Evolutionary conservation across 768 basidiomycete genomes (phyloP), one percentile per base, ranked within the genome.

Genomic region (Porpolomopsis calyptriformis): DNA sequence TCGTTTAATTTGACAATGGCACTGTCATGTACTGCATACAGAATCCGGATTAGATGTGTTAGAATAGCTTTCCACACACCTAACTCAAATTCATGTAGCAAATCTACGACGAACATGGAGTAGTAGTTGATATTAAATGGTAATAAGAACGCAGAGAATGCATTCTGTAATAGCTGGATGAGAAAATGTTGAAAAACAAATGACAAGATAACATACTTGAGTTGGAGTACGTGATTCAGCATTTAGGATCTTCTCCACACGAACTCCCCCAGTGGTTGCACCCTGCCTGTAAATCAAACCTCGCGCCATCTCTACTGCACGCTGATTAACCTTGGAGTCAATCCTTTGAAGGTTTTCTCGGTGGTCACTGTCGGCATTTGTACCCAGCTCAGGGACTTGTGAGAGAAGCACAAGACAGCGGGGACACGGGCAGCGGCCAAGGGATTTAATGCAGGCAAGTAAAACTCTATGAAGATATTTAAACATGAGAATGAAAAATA

Each of bases 1-100:
- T 38, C 31, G 38, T 52, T 48, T 4, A 52, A 39, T 8, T 23
- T 23, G 11, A 37, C 40, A 18, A 52, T 27, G 1, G 33, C 23
- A 26, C 48, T 29, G 18, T 33, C 43, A 7, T 29, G 42, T 22
- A 36, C 14, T 4, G 43, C 47, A 45, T 52, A 41, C 9, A 52
- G 37, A 12, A 52, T 48, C 11, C 50, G 41, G 4, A 52, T 40
- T 20, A 39, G n/a, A 49, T 46, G 43, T n/a, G 27, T 40, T 18
- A 53, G 23, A 16, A 27, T 12, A 33, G 44, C 39, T 37, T 50
- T 37, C 47, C 48, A 44, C 11, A 44, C 22, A 25, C 46, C 19
- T 3, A 43, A 40, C 23, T 48, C 47, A 25, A 47, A 51, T 34
- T 51, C 50, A 24, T 51, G 50, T 11, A 51, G 25, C 10, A 47